These are phyloP conservation scores for Rosa rugosa DNA, from an alignment of 306 rosid species.

Conservation along the genomic window DNA sequence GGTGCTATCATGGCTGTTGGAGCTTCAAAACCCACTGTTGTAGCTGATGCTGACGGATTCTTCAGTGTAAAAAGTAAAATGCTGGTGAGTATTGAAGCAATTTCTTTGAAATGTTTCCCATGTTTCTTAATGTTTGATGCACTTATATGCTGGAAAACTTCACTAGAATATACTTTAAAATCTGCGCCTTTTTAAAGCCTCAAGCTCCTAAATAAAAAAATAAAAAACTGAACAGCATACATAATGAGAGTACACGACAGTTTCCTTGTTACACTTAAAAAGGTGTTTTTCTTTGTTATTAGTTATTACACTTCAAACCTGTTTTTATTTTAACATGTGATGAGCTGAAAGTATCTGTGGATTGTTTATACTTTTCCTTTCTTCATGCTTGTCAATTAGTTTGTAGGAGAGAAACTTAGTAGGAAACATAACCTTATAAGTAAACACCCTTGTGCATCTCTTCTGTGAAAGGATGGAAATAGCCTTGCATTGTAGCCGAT, in stretches of 20 bases:
- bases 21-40: slow-evolving; percentile 82
- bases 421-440: neutral
- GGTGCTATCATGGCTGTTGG: slow-evolving; percentile 99
- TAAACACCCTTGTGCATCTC: neutral
- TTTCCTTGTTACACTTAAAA: neutral
- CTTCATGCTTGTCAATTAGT: neutral
- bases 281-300: neutral
- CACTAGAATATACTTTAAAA: neutral
- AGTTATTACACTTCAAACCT: neutral
- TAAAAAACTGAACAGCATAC: neutral
- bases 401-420: neutral
- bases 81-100: slow-evolving; percentile 57
- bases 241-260: neutral
- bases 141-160: neutral
- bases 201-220: too few relatives aligned
- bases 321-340: neutral
- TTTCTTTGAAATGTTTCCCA: neutral
- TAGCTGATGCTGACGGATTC: slow-evolving; percentile 73
- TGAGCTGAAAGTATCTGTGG: neutral
- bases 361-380: neutral
- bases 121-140: neutral
- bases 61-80: slow-evolving; percentile 78
- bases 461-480: slow-evolving; percentile 1
- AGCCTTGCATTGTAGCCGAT: neutral
- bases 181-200: neutral